Evolutionary conservation across 164 flowering plant genomes (phyloP), one percentile per base, ranked within the genome.

Genomic region (Aristolochia californica): DNA sequence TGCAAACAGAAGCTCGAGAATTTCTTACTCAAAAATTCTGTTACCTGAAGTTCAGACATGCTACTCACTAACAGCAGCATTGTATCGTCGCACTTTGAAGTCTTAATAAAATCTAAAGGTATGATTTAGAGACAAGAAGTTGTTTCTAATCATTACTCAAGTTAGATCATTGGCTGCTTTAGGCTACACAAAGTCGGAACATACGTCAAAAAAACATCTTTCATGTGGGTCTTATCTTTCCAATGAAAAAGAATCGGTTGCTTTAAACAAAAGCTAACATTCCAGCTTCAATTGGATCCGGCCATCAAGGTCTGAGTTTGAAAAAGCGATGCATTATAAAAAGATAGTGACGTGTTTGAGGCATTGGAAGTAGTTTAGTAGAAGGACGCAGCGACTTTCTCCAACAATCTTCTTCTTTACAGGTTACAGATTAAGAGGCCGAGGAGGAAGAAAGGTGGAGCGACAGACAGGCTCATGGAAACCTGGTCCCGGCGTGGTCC

Each of bases 331-430:
- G 25, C 1, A 34, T 21, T 12, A 55, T 48, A n/a, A 11, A 22
- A 54, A 55, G 15, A 40, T 7, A 14, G 21, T 49, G 26, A 24
- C 52, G 55, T 49, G 44, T 51, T 44, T 16, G 17, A 54, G 57
- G 48, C 53, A 44, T 51, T 26, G 55, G 44, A 45, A 65, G 48
- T 60, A 62, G 47, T 28, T 52, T 45, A 47, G 28, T 50, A 22
- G 50, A 55, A 48, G 49, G 34, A 28, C 59, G 76, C 62, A 43
- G 48, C 40, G 58, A 40, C 62, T 77, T 80, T 64, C 48, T 61
- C 43, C 66, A 63, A 63, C 79, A 68, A 53, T 59, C 57, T 65
- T 70, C 73, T 64, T 56, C 79, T 75, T 80, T 78, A 70, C 77
- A 76, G 80, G 80, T 74, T 63, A 63, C 66, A 62, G 28, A 53